Evolutionary conservation across 805 yeast genomes (phyloP).

Genomic region (Saturnispora mendoncae): DNA sequence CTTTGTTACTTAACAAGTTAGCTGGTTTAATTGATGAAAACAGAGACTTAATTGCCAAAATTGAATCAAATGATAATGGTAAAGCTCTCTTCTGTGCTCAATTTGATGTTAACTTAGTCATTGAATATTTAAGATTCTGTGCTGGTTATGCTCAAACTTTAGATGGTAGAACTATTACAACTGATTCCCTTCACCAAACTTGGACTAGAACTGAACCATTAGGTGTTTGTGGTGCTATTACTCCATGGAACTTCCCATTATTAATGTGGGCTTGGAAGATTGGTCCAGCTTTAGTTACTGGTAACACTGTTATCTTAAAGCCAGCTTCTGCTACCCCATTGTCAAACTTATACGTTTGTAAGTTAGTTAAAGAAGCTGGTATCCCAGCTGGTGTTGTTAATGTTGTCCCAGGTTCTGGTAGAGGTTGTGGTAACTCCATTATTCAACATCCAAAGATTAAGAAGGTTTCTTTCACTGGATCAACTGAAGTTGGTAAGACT

Average conservation of each 20-base stretch:
- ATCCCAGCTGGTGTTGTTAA: constrained; percentile 88
- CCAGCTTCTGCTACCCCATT: constrained; percentile 75
- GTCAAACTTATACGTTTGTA: constrained; percentile 70
- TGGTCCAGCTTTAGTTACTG: constrained; percentile 71
- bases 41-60: constrained; percentile 52
- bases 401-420: constrained; percentile 80
- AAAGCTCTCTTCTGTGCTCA: constrained; percentile 57
- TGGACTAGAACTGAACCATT: constrained; percentile 67
- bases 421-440: constrained; percentile 73
- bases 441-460: constrained; percentile 71
- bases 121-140: constrained; percentile 57
- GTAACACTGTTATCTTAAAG: constrained; percentile 64
- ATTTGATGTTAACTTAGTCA: constrained; percentile 59
- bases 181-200: constrained; percentile 55
- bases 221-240: constrained; percentile 77
- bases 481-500: constrained; percentile 75
- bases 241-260: constrained; percentile 81
- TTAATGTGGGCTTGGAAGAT: constrained; percentile 75
- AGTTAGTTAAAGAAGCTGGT: constrained; percentile 69
- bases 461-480: constrained; percentile 93
- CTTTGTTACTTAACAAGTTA: constrained; percentile 43
- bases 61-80: constrained; percentile 74
- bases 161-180: constrained; percentile 54
- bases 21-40: constrained; percentile 64
- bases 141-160: constrained; percentile 70